These are phyloP conservation scores for Nemania sp. DNA, from an alignment of 2,329 filamentous ascomycete species.

Conservation along the genomic window DNA sequence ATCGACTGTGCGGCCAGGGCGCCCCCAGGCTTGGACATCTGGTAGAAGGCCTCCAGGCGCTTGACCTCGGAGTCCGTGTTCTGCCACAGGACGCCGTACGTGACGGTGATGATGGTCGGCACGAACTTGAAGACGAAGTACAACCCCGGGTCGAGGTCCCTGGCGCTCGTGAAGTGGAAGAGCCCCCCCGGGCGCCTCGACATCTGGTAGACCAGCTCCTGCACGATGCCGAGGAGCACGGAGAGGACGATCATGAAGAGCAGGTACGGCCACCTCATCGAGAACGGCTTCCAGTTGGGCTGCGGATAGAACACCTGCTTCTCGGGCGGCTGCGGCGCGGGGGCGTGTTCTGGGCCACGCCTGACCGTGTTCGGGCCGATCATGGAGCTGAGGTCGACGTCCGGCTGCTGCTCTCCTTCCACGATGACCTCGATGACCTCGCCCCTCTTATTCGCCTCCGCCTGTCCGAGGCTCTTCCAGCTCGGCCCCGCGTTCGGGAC, in stretches of 20 bases:
- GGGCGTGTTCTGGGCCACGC: conserved; percentile 44
- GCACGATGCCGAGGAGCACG: conserved; percentile 52
- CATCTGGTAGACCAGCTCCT: conserved; percentile 60
- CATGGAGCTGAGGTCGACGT: conserved; percentile 58
- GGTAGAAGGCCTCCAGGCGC: conserved; percentile 69
- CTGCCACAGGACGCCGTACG: conserved; percentile 69
- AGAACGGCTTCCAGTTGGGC: conserved; percentile 69
- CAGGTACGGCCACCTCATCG: conserved; percentile 67
- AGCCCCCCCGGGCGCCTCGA: conserved; percentile 50
- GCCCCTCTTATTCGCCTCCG: conserved; percentile 63
- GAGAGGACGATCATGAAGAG: conserved; percentile 58
- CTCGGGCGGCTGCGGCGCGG: conserved; percentile 46
- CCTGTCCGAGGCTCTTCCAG: conserved; percentile 57
- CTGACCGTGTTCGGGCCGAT: conserved; percentile 46
- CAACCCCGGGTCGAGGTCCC: conserved; percentile 53
- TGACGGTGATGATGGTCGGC: conserved; percentile 64
- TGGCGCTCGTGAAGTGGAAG: conserved; percentile 54
- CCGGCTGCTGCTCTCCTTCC: conserved; percentile 45
- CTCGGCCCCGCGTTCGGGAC: conserved; percentile 43
- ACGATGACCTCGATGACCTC: conserved; percentile 64
- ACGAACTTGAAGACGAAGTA: conserved; percentile 69
- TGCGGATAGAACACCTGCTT: conserved; percentile 63
- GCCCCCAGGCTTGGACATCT: conserved; percentile 63
- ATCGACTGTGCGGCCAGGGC: conserved; percentile 68
- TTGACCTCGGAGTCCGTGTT: conserved; percentile 68